Conservation (phyloP, 768 basidiomycete genomes). For the Lentinus tigrinus region DNA sequence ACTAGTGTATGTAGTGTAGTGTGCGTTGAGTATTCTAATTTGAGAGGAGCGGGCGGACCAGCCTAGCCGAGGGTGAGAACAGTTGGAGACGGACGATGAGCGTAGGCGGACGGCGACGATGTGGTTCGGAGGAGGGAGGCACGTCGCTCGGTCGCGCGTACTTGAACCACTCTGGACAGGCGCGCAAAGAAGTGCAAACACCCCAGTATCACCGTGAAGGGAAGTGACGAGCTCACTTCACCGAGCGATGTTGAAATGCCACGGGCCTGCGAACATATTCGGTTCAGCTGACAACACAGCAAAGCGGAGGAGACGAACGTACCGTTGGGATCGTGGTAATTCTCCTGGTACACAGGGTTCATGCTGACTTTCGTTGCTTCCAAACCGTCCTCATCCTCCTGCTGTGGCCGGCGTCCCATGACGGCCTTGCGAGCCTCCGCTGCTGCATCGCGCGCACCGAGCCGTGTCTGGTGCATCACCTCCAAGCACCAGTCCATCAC, state of each 20-base stretch:
- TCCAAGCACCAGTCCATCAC: conserved; percentile 63
- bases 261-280: neutral
- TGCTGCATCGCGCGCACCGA: neutral
- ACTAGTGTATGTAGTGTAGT: neutral
- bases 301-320: neutral
- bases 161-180: conserved; percentile 11
- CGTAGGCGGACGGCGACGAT: neutral
- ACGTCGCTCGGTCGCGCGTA: neutral
- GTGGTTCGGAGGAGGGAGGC: neutral
- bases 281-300: neutral
- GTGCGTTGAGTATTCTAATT: neutral
- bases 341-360: neutral
- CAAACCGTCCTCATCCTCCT: neutral
- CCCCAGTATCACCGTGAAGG: neutral
- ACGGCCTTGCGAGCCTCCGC: neutral
- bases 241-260: neutral
- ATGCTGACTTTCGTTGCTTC: neutral
- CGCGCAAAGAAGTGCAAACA: conserved; percentile 16
- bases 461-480: conserved; percentile 15
- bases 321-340: neutral
- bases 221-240: neutral
- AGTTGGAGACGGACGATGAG: neutral
- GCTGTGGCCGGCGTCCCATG: neutral
- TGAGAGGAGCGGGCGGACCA: conserved; percentile 9
- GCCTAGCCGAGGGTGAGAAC: neutral